Percentiles rank a stretch among this genome's conserved stretches.
Evolutionary conservation across 768 basidiomycete genomes (phyloP).

Genomic region (Trametes villosa): DNA sequence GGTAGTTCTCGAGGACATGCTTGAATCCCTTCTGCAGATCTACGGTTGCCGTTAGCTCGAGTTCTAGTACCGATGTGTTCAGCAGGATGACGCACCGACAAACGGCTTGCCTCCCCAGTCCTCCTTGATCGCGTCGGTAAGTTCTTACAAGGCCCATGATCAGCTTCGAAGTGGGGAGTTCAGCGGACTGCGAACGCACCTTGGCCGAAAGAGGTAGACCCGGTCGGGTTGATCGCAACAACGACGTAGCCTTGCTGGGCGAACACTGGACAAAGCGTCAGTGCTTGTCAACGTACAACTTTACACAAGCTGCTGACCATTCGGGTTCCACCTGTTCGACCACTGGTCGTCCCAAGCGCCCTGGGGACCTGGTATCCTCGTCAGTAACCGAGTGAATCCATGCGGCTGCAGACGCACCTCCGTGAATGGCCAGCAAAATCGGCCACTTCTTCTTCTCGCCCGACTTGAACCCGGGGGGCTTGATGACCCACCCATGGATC

Average conservation of each 20-base stretch:
- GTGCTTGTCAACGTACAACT: background rate
- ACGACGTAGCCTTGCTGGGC: conserved; percentile 89
- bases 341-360: conserved; percentile 90
- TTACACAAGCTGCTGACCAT: conserved; percentile 47
- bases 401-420: conserved; percentile 45
- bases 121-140: conserved; percentile 78
- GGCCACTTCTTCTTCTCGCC: conserved; percentile 78
- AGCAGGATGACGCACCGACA: conserved; percentile 39
- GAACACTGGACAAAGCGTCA: conserved; percentile 42
- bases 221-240: conserved; percentile 90
- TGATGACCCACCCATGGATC: conserved; percentile 86
- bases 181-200: conserved; percentile 32
- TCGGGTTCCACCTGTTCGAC: conserved; percentile 93
- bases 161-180: background rate
- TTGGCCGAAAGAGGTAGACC: conserved; percentile 93
- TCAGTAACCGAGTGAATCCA: background rate
- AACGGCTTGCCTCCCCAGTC: conserved; percentile 92
- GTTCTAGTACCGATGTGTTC: background rate
- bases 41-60: background rate
- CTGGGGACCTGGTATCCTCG: conserved; percentile 56
- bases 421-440: conserved; percentile 79
- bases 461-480: conserved; percentile 75
- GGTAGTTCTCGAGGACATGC: conserved; percentile 63
- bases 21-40: conserved; percentile 77
- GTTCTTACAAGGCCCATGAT: conserved; percentile 46